These are phyloP conservation scores for Bertia moriformis DNA, from an alignment of 2,329 filamentous ascomycete genomes.

Conservation along the genomic window DNA sequence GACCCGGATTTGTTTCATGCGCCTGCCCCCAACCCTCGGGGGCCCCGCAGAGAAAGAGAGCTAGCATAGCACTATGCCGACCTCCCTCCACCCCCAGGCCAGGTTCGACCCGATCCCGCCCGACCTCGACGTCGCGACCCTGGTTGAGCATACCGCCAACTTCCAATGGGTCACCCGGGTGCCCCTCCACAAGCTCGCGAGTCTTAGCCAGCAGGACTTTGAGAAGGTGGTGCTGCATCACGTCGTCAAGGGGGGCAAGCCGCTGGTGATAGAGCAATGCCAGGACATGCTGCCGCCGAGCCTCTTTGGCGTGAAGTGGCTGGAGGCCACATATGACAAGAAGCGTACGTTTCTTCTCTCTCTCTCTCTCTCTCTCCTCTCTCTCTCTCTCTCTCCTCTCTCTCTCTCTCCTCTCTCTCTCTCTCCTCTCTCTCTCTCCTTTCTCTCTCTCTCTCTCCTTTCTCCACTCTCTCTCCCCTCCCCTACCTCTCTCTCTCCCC, in stretches of 20 bases:
- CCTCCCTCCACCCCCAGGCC: constrained; percentile 61
- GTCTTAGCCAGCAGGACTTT: constrained; percentile 64
- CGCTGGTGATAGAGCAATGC: constrained; percentile 83
- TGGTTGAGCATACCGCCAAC: constrained; percentile 69
- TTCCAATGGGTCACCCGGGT: constrained; percentile 79
- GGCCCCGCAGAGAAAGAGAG: constrained; percentile 2
- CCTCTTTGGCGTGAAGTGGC: constrained; percentile 70
- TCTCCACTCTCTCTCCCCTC: constrained; percentile 6
- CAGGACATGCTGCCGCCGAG: constrained; percentile 58
- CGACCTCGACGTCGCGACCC: constrained; percentile 59
- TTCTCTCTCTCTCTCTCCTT: too few species aligned
- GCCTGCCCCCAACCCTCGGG: background rate
- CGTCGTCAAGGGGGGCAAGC: constrained; percentile 73
- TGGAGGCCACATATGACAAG: constrained; percentile 63
- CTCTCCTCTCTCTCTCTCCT: constrained; percentile 1
- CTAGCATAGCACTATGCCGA: constrained; percentile 60
- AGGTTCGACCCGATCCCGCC: constrained; percentile 86
- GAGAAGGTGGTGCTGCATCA: constrained; percentile 74
- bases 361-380: constrained; percentile 1
- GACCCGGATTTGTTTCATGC: background rate
- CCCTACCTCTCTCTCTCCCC: too few species aligned
- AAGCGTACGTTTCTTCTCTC: constrained; percentile 42
- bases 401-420: background rate
- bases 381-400: background rate
- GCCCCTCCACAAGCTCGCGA: constrained; percentile 61